Evolutionary conservation across 352 stramenopile species (phyloP).

Genomic region (Hyaloperonospora brassicae): DNA sequence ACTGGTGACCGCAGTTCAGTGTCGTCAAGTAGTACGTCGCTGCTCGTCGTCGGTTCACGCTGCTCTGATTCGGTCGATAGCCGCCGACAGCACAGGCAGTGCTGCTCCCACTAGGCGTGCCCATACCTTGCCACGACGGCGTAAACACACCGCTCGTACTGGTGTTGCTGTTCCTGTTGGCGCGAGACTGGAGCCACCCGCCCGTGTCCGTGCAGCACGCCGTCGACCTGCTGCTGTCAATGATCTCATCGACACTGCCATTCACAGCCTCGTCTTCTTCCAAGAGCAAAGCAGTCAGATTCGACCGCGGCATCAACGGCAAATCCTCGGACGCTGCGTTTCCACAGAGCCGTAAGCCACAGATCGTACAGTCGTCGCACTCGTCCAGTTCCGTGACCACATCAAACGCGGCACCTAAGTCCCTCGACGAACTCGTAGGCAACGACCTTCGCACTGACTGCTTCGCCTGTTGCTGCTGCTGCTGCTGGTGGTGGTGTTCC

Average conservation of each 20-base stretch:
- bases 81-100: conserved; percentile 12
- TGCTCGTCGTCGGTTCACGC: conserved; percentile 19
- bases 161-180: conserved; percentile 14
- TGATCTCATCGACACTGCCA: neutral
- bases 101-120: conserved; percentile 5
- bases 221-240: too few species aligned
- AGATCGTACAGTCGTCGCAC: conserved; percentile 28
- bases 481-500: neutral
- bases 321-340: conserved; percentile 30
- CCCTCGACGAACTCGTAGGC: conserved; percentile 14
- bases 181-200: conserved; percentile 3
- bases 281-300: conserved; percentile 13
- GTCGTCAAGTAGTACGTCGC: conserved; percentile 59
- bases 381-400: conserved; percentile 19
- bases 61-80: conserved; percentile 10
- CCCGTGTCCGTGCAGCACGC: conserved; percentile 2
- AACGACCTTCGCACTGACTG: conserved; percentile 12
- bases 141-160: conserved; percentile 13
- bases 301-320: conserved; percentile 7
- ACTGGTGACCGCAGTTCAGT: conserved; percentile 65
- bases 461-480: neutral
- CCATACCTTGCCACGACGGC: conserved; percentile 14
- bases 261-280: conserved; percentile 25
- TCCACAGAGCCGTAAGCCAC: conserved; percentile 37
- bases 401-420: conserved; percentile 24